Conservation (phyloP, 345 rosid genomes). For the Eucalyptus globulus region DNA sequence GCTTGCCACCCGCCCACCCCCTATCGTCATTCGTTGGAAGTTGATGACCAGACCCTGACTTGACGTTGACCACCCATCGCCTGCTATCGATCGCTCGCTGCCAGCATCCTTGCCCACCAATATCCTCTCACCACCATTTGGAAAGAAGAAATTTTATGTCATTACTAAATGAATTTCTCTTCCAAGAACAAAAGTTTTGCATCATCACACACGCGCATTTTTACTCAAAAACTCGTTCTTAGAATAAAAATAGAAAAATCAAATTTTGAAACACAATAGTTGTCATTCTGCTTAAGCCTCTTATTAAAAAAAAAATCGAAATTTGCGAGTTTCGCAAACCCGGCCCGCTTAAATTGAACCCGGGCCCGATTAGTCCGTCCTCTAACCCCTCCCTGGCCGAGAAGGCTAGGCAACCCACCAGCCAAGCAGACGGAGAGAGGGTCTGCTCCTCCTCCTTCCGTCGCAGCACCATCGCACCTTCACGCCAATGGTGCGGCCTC, state of each 20-base stretch:
- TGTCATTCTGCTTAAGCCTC: too few species aligned
- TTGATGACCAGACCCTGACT: rapidly evolving
- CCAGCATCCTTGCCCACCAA: rapidly evolving
- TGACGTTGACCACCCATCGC: rapidly evolving
- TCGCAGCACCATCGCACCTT: background rate
- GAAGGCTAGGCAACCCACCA: background rate
- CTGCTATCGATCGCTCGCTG: rapidly evolving
- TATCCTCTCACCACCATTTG: too few species aligned
- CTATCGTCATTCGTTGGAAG: rapidly evolving
- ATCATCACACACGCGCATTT: too few species aligned
- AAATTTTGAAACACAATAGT: too few species aligned
- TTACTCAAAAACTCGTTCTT: too few species aligned
- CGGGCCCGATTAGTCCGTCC: background rate
- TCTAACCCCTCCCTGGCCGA: background rate
- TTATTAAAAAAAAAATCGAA: background rate
- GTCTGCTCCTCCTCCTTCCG: background rate
- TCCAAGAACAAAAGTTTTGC: too few species aligned
- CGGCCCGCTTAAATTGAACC: background rate
- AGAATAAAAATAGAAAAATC: too few species aligned
- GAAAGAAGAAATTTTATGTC: too few species aligned
- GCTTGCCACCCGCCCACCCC: too few species aligned
- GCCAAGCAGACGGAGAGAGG: background rate
- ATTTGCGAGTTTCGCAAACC: background rate
- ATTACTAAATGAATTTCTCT: too few species aligned
- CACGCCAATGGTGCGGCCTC: background rate